A percentile compares a stretch with the other conserved stretches of the same genome.
These are phyloP conservation scores for Cryphonectria parasitica DNA, from an alignment of 2,329 filamentous ascomycete genomes.

Conservation along the genomic window DNA sequence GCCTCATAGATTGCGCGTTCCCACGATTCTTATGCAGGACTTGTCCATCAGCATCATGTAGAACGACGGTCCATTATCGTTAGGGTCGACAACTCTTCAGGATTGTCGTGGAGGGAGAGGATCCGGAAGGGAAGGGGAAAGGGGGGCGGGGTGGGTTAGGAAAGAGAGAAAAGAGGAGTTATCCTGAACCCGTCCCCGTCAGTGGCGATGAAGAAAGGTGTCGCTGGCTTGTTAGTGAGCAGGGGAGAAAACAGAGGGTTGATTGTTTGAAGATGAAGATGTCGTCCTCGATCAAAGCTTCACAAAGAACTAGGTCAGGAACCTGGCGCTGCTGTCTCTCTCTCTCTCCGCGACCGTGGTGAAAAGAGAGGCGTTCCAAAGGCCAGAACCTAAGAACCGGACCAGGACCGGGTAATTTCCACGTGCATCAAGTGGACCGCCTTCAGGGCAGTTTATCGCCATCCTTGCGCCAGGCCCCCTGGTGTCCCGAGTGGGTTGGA, in stretches of 20 bases:
- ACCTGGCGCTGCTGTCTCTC: not conserved
- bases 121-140: not conserved
- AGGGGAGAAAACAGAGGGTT: not conserved
- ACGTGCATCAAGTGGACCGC: constrained; percentile 16
- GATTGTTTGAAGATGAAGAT: not conserved
- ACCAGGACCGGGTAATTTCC: constrained; percentile 15
- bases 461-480: constrained; percentile 18
- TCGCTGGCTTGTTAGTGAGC: constrained; percentile 3
- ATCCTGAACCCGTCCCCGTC: not conserved
- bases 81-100: not conserved
- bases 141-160: not conserved
- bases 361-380: not conserved
- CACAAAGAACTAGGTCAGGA: not conserved
- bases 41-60: not conserved
- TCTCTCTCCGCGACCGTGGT: not conserved
- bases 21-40: constrained; percentile 14
- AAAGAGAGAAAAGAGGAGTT: not conserved
- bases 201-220: not conserved
- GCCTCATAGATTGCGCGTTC: constrained; percentile 25
- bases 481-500: not conserved
- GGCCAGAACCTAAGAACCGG: not conserved
- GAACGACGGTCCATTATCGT: not conserved
- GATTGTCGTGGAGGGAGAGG: not conserved
- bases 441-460: constrained; percentile 7
- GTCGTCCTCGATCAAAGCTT: constrained; percentile 1